Base-by-base conservation (phyloP, 768 basidiomycete genomes). In the Phlegmacium glaucopus region DNA sequence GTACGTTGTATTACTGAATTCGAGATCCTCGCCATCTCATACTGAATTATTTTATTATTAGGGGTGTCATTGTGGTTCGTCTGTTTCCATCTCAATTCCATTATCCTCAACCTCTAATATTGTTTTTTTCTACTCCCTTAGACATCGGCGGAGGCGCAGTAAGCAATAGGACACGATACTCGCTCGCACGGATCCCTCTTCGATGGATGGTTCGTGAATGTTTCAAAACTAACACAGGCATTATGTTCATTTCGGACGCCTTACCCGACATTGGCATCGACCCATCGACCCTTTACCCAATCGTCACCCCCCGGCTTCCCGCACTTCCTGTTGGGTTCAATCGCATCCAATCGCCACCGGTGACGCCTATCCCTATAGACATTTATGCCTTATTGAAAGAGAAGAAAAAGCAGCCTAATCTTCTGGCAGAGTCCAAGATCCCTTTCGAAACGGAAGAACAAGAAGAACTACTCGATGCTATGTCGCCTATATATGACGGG, bases 151-250 rank as follows among this genome's bases (percentile, higher is more conserved):
- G 82, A n/a, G 79, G 79, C 0, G 74, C 76, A 8, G 75, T 75
- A 2, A 64, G 59, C 45, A 78, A 82, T 56, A 69, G 67, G 27
- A 74, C 71, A 0, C 63, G 66, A 2, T 61, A 79, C 42, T 69
- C 71, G 4, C 75, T 84, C 1, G 74, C 80, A 0, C 71, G 77
- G 42, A 78, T 82, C 35, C 61, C 81, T 3, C 70, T 84, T 3
- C 72, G 76, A 1, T 84, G 87, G 87, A 86, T 89, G 85, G 65
- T 89, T 26, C 78, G 86, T 27, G 79, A 88, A 56, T 80, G 77
- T 54, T 83, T 87, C 73, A 74, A 73, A 47, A 60, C 77, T 8
- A 66, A 80, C 0, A 72, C 79, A 0, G 84, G 83, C 0, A 83
- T 87, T 36, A 66, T 84, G 55, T 87, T 87, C 64, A 63, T 77